phyloP scores from a whole-genome alignment of 2,329 filamentous ascomycete genomes.

The Myotisia sp. region DNA sequence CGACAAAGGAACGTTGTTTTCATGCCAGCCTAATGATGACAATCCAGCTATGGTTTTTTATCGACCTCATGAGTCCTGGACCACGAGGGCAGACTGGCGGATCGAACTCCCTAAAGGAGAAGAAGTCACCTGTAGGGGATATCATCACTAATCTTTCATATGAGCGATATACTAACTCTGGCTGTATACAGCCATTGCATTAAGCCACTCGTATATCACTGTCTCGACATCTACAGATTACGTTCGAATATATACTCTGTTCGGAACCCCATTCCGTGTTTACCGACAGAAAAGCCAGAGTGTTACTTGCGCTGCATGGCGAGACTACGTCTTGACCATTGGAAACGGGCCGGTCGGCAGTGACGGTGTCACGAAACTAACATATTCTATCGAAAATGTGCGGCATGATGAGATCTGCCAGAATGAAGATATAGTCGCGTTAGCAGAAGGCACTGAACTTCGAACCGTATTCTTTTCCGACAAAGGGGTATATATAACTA shows the following conservation, averaged over 20 bases:
- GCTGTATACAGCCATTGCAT: conserved; percentile 53
- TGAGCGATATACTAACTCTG: too few relatives aligned
- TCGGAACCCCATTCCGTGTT: conserved; percentile 74
- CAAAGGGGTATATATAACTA: conserved; percentile 50
- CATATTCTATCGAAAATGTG: conserved; percentile 89
- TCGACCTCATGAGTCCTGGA: conserved; percentile 94
- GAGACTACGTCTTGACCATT: conserved; percentile 90
- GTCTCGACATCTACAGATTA: conserved; percentile 79
- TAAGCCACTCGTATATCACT: conserved; percentile 82
- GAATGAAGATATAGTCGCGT: conserved; percentile 77
- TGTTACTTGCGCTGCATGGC: conserved; percentile 86
- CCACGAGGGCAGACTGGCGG: conserved; percentile 75
- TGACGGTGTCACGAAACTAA: conserved; percentile 61
- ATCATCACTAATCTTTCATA: too few relatives aligned
- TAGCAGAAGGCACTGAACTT: conserved; percentile 59
- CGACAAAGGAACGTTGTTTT: conserved; percentile 72
- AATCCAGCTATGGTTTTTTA: conserved; percentile 82
- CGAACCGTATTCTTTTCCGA: conserved; percentile 86
- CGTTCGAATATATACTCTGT: conserved; percentile 82
- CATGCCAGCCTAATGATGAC: conserved; percentile 54
- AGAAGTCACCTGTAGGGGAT: conserved; percentile 47
- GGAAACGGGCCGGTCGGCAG: conserved; percentile 77
- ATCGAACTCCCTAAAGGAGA: conserved; percentile 80
- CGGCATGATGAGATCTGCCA: conserved; percentile 90
- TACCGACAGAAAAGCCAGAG: conserved; percentile 88